Base-by-base conservation (phyloP, 345 rosid genomes). In the Geranium brycei region DNA sequence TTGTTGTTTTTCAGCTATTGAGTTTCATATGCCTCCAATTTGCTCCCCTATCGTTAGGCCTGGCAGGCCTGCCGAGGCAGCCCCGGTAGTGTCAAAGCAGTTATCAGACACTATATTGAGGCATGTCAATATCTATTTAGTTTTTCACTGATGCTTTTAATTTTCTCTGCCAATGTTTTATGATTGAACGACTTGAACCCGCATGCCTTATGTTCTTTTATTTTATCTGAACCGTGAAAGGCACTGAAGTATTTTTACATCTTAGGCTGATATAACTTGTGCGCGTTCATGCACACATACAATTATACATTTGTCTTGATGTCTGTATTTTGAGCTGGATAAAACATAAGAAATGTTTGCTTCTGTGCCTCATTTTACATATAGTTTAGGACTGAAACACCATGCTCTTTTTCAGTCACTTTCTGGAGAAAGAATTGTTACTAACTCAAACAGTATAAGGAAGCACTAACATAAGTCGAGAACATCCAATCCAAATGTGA, bases 11-110 rank as follows among this genome's bases (percentile, higher is more conserved):
- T 35, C 87, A 93, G 99, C 85, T 64, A 69, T 93, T 60, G 96
- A 93, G 75, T 93, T 87, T 78, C 91, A 85, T 70, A 87, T 90
- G 99, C 99, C 95, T 73, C 91, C 96, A 64, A 88, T 85, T 35
- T 93, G 99, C 77, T 93, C 99, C 74, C 90, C 91, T 12, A 75
- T 78, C 64, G 95, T 90, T 76, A 83, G 97, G 63, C 99, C 97
- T 66, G 99, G 96, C 62, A 86, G 97, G 81, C 99, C 97, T 32
- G 96, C 90, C 61, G 97, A 89, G 69, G 83, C 78, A 62, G 96
- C 97, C 64, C 95, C 91, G 0, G 89, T 86, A 67, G 62, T 82
- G n/a, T 77, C 97, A 0, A 90, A 90, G 82, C 91, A 86, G 66
- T 77, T 89, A 68, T 80, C 85, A 64, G 95, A 90, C 76, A 79